Base-by-base conservation (phyloP, 2,329 filamentous ascomycete genomes). In the Epichloe sp. region DNA sequence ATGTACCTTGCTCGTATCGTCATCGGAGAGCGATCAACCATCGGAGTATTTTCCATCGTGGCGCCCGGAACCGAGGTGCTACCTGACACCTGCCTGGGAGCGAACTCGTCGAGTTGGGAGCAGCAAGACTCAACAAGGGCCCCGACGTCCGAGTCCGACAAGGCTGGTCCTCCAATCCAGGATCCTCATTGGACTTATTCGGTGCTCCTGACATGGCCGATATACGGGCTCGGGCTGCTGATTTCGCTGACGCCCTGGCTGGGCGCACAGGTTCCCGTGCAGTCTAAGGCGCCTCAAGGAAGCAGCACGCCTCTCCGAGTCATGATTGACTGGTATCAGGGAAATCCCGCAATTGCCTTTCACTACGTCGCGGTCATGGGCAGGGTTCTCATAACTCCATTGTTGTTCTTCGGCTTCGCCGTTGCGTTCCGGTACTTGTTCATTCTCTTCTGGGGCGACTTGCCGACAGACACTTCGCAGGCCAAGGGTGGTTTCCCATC, bases 41-140 rank as follows among this genome's bases (percentile, higher is more conserved):
- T 79, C 5, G 76, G 77, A 4, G 56, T 72, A 3, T 65, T 69
- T 3, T 73, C 75, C 1, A 69, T 76, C 46, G 60, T 80, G 3
- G 73, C 76, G 0, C 70, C 77, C 1, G 77, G 76, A 1, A 70
- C 74, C 0, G 62, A 56, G 5, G 56, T 80, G 2, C 73, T 75
- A 0, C 67, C 71, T 6, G 64, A 71, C 52, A 71, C 71, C 3
- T 78, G 73, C 61, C 71, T 80, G 21, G 76, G 77, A 0, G 68
- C 73, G 8, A 79, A 78, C 60, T 78, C 76, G 0, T 79, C 76
- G 0, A 78, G 74, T 57, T 78, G 76, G 73, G 77, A 80, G 56
- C 62, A 71, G 23, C 59, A 67, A 21, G 73, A 75, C 54, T 68
- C 69, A 3, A 17, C 23, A 10, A 23, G 14, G 11, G 21, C 26